Evolutionary conservation across 179 eudicot species (phyloP).

Genomic region (Beta lomatogona): DNA sequence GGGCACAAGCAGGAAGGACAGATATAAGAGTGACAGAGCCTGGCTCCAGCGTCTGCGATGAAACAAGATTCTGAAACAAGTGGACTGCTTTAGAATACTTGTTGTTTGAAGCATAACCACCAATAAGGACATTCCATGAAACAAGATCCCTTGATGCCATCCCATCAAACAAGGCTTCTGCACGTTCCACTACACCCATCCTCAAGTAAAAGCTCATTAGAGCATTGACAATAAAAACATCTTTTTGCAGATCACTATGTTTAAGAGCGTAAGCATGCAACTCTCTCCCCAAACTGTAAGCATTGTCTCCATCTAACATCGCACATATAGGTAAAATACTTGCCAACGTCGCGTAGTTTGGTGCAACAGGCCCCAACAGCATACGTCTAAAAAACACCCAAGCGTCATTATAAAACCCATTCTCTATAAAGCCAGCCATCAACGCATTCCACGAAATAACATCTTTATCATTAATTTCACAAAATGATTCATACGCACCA

Average conservation of each 20-base stretch:
- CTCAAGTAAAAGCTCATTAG: constrained; percentile 62
- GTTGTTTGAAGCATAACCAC: constrained; percentile 54
- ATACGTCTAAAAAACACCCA: constrained; percentile 51
- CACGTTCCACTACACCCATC: constrained; percentile 43
- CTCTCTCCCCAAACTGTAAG: constrained; percentile 46
- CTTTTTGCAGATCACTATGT: constrained; percentile 40
- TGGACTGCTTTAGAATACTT: constrained; percentile 49
- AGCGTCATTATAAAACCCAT: constrained; percentile 48
- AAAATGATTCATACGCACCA: constrained; percentile 53
- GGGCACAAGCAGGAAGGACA: constrained; percentile 66
- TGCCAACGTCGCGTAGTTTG: constrained; percentile 66
- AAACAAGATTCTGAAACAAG: constrained; percentile 47
- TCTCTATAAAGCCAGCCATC: constrained; percentile 63
- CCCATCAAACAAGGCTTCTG: constrained; percentile 46
- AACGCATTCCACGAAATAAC: constrained; percentile 73
- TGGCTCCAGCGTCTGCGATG: constrained; percentile 26
- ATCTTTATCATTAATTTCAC: constrained; percentile 53
- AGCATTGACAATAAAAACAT: constrained; percentile 53
- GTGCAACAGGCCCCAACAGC: constrained; percentile 46
- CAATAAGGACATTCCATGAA: constrained; percentile 75
- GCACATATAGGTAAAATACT: constrained; percentile 59
- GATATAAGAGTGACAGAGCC: constrained; percentile 59
- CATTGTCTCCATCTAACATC: constrained; percentile 35
- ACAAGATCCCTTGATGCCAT: constrained; percentile 56
- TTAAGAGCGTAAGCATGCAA: constrained; percentile 55